These are phyloP conservation scores for Annulohypoxylon truncatum DNA, from an alignment of 2,329 filamentous ascomycete species.

Conservation along the genomic window DNA sequence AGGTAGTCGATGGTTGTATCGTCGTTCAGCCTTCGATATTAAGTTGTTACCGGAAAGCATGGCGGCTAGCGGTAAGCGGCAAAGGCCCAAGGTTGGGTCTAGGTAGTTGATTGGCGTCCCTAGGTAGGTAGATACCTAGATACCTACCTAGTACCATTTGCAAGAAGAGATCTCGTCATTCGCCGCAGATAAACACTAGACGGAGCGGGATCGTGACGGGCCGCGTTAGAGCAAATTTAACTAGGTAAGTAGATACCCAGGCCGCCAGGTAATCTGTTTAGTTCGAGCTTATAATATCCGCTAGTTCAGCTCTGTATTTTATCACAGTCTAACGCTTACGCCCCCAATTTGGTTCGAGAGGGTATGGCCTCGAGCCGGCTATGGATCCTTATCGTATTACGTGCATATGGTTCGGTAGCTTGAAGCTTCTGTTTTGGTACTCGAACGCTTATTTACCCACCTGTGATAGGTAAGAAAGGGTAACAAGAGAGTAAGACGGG, in stretches of 20 bases:
- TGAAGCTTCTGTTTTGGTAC: not conserved
- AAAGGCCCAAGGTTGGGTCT: not conserved
- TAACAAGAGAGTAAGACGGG: not conserved
- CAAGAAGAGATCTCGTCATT: conserved; percentile 4
- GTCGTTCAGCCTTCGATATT: not conserved
- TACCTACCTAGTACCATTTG: too few species aligned
- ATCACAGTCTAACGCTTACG: conserved; percentile 12
- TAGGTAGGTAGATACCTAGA: not conserved
- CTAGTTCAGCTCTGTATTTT: not conserved
- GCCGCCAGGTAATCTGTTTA: too few species aligned
- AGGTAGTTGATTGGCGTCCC: not conserved
- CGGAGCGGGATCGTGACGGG: conserved; percentile 3
- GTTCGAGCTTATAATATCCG: too few species aligned
- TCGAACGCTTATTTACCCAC: not conserved
- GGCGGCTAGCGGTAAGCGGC: conserved; percentile 9
- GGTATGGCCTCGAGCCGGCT: not conserved
- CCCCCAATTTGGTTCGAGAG: not conserved
- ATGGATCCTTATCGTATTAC: conserved; percentile 6
- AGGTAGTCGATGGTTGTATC: not conserved
- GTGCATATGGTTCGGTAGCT: conserved; percentile 1
- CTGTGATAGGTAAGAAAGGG: too few species aligned
- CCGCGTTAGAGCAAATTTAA: not conserved
- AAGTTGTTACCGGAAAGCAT: not conserved
- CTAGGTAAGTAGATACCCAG: too few species aligned
- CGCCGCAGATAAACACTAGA: not conserved